These are phyloP conservation scores for Postia placenta DNA, from an alignment of 768 basidiomycete species.

Conservation along the genomic window DNA sequence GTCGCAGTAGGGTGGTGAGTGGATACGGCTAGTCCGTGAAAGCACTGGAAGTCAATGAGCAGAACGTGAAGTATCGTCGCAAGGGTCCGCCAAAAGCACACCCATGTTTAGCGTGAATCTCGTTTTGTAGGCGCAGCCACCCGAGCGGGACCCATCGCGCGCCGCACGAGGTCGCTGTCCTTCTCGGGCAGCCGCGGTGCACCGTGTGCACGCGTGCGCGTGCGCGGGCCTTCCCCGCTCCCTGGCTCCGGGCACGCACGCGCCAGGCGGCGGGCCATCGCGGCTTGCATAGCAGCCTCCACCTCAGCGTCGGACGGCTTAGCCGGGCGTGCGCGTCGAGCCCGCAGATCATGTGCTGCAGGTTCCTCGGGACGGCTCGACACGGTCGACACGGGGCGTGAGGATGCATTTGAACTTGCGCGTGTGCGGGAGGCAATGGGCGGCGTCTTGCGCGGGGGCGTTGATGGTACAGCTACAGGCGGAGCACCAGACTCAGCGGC, in stretches of 20 bases:
- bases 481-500: too few species aligned
- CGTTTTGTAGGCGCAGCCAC: neutral
- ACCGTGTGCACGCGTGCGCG: constrained; percentile 11
- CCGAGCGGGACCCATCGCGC: constrained; percentile 14
- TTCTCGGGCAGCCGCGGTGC: constrained; percentile 12
- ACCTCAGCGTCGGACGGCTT: constrained; percentile 7
- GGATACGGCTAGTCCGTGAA: neutral
- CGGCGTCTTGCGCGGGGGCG: constrained; percentile 2
- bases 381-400: neutral
- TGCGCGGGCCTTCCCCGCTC: constrained; percentile 11
- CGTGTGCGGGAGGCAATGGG: constrained; percentile 1
- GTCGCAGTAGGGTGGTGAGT: neutral
- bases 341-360: too few species aligned
- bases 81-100: neutral
- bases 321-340: constrained; percentile 1
- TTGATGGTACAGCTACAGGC: too few species aligned
- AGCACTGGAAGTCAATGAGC: neutral
- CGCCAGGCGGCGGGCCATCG: constrained; percentile 11
- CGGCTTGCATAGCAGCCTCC: constrained; percentile 12
- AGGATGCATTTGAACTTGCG: constrained; percentile 5
- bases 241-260: constrained; percentile 1
- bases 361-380: constrained; percentile 3
- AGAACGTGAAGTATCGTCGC: neutral
- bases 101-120: neutral
- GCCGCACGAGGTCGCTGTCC: constrained; percentile 18